Evolutionary conservation across 202 grass and related monocot species (phyloP), one percentile per base, ranked within the genome.

Genomic region (Elaeis oleifera): DNA sequence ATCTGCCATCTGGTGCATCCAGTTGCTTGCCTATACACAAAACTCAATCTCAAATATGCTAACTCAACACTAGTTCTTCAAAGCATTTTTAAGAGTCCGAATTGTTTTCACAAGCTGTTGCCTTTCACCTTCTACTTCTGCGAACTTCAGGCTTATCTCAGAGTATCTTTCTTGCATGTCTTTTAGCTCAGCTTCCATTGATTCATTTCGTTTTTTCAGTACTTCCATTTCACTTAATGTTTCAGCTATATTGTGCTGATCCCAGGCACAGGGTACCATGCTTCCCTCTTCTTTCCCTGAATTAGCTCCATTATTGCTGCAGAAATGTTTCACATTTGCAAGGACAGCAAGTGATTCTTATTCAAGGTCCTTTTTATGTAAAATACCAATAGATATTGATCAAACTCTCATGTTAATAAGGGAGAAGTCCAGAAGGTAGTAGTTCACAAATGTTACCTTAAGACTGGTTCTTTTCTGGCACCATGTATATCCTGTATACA

Each of bases 131-230:
- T 73, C 70, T 17, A 73, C 70, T 44, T 73, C 70, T 13, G 70
- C 70, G 26, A 73, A 73, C 51, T 73, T 73, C 31, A 73, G 50
- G 21, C 70, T 73, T 55, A 63, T 63, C 59, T 63, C 70, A 18
- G 70, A 73, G 25, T 73, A 73, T 48, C 70, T 63, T 63, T 73
- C 70, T 63, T 73, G 70, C 70, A 73, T 73, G 62, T 73, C 70
- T 54, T 73, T 73, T 29, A 73, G 29, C 50, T 73, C 70, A 39
- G 50, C 59, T 73, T 63, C 70, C 70, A 73, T 73, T 48, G 50
- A 32, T 73, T 55, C 50, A 32, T 73, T 73, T 24, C 54, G 59
- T 49, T 55, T 23, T 44, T 73, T 55, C 17, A 73, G 28, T 1
- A 54, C 16, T n/a, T 27, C 28, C 70, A 73, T 73, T 32, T 62